Evolutionary conservation across 2,329 filamentous ascomycete genomes (phyloP), one percentile per base, ranked within the genome.

Genomic region (Capronia americana): DNA sequence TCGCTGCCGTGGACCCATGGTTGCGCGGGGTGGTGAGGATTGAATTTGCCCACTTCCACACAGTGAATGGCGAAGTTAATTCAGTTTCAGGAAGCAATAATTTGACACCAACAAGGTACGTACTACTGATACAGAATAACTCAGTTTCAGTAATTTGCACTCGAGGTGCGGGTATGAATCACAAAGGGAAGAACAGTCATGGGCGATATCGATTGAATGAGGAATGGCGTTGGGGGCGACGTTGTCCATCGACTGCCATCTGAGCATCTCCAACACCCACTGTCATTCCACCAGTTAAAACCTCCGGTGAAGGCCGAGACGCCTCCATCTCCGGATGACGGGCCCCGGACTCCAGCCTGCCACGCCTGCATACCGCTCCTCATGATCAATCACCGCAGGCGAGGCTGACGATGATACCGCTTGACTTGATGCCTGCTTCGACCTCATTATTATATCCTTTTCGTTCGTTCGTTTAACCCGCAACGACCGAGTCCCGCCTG

Each of bases 1-100:
- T 55, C 71, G 67, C 44, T 71, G 68, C 58, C 69, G 67, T 26
- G 68, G 66, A 34, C 71, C 71, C 71, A 72, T 72, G n/a, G 24
- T 34, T 46, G 69, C 58, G 61, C 44, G 59, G 64, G 38, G 12
- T 14, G 23, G 20, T 61, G 53, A n/a, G 14, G 57, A 23, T 32
- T 24, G 38, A n/a, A 32, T 20, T 51, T 20, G 20, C 23, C 10
- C 23, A 28, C 24, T 28, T 51, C 24, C 20, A 20, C 38, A 44
- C 6, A 10, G 48, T 26, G 14, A 51, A 28, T 51, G 17, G 20
- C 20, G 20, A 23, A 51, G 48, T 51, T 12, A 14, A 26, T 26
- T 11, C 20, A 28, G 48, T 51, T 14, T 51, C 48, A 17, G 20
- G 48, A 23, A 51, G 20, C 8, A 17, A 51, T 26, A 23, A 51